Evolutionary conservation across 139 green algal species (phyloP).

Genomic region (Chlorella sp.): DNA sequence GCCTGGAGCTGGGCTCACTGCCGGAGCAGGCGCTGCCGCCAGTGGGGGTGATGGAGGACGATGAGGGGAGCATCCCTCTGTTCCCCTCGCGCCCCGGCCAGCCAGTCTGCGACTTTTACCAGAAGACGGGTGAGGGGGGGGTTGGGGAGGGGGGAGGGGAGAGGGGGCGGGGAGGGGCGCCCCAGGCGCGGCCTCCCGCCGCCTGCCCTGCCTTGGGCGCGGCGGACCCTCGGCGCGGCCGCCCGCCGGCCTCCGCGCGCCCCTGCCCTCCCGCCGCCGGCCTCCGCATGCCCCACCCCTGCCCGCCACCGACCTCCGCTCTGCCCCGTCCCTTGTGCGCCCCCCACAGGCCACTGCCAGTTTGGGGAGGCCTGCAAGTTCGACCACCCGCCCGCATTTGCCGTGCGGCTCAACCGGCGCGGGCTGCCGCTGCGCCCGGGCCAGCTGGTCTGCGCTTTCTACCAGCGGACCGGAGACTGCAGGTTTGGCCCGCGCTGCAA

Average conservation of each 20-base stretch:
- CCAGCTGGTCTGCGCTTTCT: slow-evolving; percentile 83
- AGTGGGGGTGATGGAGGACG: slow-evolving; percentile 21
- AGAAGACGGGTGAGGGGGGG: slow-evolving; percentile 86
- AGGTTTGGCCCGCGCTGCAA: slow-evolving; percentile 92
- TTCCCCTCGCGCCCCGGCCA: slow-evolving; percentile 72
- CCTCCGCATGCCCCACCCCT: too few relatives aligned
- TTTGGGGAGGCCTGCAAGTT: slow-evolving; percentile 85
- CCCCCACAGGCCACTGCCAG: slow-evolving; percentile 73
- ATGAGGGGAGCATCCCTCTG: slow-evolving; percentile 15
- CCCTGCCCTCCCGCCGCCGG: too few relatives aligned
- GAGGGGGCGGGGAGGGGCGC: too few relatives aligned
- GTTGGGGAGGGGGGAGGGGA: too few relatives aligned
- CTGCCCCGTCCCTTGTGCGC: neutral
- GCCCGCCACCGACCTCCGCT: too few relatives aligned
- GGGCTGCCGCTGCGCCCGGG: slow-evolving; percentile 71
- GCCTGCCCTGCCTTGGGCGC: too few relatives aligned
- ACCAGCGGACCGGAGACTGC: slow-evolving; percentile 81
- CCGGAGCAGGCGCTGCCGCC: slow-evolving; percentile 12
- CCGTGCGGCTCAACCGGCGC: slow-evolving; percentile 61
- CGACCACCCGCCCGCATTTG: slow-evolving; percentile 80
- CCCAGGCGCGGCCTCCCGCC: too few relatives aligned
- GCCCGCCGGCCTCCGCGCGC: too few relatives aligned
- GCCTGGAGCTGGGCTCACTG: neutral
- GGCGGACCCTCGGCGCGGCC: too few relatives aligned
- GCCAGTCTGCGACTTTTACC: slow-evolving; percentile 86